phyloP scores from a whole-genome alignment of 1,139 yeast genomes.

The Blastobotrys apis region DNA sequence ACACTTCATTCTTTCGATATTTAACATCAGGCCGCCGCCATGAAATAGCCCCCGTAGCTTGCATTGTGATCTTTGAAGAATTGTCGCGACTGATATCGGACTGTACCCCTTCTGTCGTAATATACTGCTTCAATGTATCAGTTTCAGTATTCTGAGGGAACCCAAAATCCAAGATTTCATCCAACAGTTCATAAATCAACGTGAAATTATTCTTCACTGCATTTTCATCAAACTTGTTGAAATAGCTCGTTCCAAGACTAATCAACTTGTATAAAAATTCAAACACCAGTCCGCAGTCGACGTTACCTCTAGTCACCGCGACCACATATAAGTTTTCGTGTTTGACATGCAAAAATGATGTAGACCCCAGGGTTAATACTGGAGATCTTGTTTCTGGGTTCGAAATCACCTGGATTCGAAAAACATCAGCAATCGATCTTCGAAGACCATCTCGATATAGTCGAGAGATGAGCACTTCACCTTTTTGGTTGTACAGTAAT shows the following conservation, averaged over 20 bases:
- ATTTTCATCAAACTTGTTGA: conserved; percentile 43
- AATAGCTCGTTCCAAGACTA: conserved; percentile 37
- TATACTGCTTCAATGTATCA: conserved; percentile 41
- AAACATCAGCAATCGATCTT: conserved; percentile 78
- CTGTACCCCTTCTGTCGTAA: conserved; percentile 35
- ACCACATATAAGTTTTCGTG: conserved; percentile 73
- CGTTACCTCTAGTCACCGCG: conserved; percentile 83
- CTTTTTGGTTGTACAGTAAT: conserved; percentile 70
- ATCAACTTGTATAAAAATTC: conserved; percentile 71
- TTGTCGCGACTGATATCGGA: conserved; percentile 20
- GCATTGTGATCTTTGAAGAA: conserved; percentile 37
- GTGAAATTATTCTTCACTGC: conserved; percentile 58
- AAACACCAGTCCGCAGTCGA: conserved; percentile 73
- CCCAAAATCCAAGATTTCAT: conserved; percentile 77
- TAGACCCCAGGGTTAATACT: conserved; percentile 83
- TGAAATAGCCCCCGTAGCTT: conserved; percentile 45
- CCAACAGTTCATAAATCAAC: conserved; percentile 68
- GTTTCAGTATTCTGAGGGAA: conserved; percentile 71
- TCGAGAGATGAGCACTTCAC: conserved; percentile 80
- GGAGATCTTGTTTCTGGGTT: conserved; percentile 51
- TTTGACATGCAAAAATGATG: conserved; percentile 78
- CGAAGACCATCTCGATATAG: conserved; percentile 66
- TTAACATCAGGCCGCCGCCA: conserved; percentile 76
- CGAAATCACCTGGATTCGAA: conserved; percentile 82
- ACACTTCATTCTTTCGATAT: conserved; percentile 78